Evolutionary conservation across 2,329 filamentous ascomycete genomes (phyloP).

Genomic region (Periconia macrospinosa): DNA sequence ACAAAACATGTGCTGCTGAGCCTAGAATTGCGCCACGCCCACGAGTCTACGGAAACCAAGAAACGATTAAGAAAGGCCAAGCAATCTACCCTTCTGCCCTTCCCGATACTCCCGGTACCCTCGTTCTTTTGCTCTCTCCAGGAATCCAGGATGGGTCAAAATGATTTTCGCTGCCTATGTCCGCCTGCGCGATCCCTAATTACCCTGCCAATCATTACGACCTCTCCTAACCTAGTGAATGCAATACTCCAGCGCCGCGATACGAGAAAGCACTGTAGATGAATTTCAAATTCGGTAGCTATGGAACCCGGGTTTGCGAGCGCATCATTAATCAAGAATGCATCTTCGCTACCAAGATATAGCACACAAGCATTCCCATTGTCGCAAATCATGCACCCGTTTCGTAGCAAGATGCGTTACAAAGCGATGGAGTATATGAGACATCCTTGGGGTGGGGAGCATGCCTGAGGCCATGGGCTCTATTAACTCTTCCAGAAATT

Average conservation of each 20-base stretch:
- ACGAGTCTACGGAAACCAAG: conserved; percentile 9
- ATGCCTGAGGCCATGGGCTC: background rate
- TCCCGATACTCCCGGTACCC: conserved; percentile 12
- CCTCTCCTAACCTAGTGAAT: no score
- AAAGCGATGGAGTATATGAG: background rate
- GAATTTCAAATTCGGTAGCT: background rate
- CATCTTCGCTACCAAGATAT: background rate
- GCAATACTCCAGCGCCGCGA: no score
- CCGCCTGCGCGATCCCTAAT: background rate
- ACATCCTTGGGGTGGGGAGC: no score
- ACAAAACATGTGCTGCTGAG: background rate
- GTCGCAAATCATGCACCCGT: background rate
- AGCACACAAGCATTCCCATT: background rate
- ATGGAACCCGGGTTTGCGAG: background rate
- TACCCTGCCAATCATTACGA: background rate
- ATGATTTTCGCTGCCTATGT: conserved; percentile 2
- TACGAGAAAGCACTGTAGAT: background rate
- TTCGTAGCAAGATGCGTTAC: no score
- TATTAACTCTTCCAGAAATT: background rate
- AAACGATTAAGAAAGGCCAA: conserved; percentile 38
- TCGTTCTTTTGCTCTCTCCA: background rate
- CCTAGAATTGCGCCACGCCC: background rate
- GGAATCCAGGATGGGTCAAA: conserved; percentile 3
- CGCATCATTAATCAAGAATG: background rate
- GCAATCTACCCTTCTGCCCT: conserved; percentile 21